Evolutionary conservation across 202 grass and related monocot species (phyloP), one percentile per base, ranked within the genome.

Genomic region (Panicum virgatum): DNA sequence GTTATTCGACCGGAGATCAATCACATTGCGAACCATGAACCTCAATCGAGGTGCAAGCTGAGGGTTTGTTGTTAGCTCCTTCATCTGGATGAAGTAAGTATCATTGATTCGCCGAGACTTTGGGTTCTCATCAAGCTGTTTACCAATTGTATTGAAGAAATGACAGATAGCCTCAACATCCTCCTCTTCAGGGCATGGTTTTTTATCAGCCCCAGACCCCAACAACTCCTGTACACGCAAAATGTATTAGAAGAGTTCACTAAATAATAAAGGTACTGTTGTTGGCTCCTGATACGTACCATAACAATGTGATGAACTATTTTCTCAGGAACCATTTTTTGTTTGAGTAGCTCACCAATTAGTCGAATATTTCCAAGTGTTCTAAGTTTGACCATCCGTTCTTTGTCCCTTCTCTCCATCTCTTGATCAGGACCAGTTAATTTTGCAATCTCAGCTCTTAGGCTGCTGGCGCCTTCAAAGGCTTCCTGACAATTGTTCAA

Each of bases 221-320:
- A 98, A 77, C 51, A 98, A 46, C 70, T 94, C 82, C 95, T 98
- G 53, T 66, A 88, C 38, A 62, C 1, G 30, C n/a, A 50, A 59
- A 52, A 76, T 54, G 7, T n/a, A 58, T 90, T 63, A 90, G 75
- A 15, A 9, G 51, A 56, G 6, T 14, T 75, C 75, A 57, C 5
- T 38, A 6, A 56, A 80, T 69, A 75, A 57, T 56, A 69, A 16
- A 23, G 51, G 45, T 69, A 57, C 9, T 54, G 1, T 22, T 48
- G 3, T 18, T 5, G 53, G 37, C 76, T 67, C 26, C 60, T 54
- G 34, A 70, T 72, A 69, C 25, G 50, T 88, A 99, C 96, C 93
- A 92, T 88, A 83, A 93, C 93, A 81, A 99, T 94, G 86, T 99
- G 93, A 91, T 96, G 96, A 87, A 99, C 93, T 83, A 99, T 94